phyloP scores from a whole-genome alignment of 1,284 basidiomycete genomes.

The Rhodotorula mucilaginosa region DNA sequence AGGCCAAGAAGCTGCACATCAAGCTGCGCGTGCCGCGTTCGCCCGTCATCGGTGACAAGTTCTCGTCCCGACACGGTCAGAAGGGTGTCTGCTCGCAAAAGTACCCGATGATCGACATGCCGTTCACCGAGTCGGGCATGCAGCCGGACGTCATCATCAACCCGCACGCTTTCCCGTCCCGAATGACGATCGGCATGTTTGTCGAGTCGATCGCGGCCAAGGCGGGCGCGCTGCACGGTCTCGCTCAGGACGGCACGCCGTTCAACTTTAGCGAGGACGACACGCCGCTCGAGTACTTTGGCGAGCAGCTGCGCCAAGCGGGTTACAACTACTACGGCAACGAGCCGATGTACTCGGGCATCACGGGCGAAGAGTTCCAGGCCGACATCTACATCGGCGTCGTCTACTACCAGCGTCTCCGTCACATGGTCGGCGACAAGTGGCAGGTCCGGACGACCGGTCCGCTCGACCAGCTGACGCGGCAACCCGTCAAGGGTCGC shows the following conservation, averaged over 20 bases:
- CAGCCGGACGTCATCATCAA: conserved; percentile 99
- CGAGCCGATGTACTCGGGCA: conserved; percentile 99
- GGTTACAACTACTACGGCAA: conserved; percentile 99
- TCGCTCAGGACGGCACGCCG: conserved; percentile 96
- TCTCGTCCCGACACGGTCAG: conserved; percentile 97
- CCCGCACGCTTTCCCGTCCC: conserved; percentile 97
- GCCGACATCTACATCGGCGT: conserved; percentile 98
- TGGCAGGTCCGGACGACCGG: conserved; percentile 99
- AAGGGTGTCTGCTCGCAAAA: conserved; percentile 99
- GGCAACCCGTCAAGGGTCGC: conserved; percentile 97
- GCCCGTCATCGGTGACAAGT: conserved; percentile 99
- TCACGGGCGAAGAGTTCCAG: conserved; percentile 96
- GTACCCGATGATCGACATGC: conserved; percentile 98
- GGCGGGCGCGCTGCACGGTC: conserved; percentile 94
- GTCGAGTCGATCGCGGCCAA: conserved; percentile 99
- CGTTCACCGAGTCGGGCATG: conserved; percentile 97
- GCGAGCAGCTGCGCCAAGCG: conserved; percentile 85
- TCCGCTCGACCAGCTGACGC: conserved; percentile 89
- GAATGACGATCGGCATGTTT: conserved; percentile 99
- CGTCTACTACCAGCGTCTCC: conserved; percentile 96
- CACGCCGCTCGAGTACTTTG: conserved; percentile 94
- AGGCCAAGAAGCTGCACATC: conserved; percentile 89
- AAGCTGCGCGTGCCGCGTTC: conserved; percentile 90
- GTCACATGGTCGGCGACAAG: conserved; percentile 99
- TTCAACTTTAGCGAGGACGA: conserved; percentile 96